Conservation (phyloP, 2,329 filamentous ascomycete species). For the Fusarium pseudocircinatum region DNA sequence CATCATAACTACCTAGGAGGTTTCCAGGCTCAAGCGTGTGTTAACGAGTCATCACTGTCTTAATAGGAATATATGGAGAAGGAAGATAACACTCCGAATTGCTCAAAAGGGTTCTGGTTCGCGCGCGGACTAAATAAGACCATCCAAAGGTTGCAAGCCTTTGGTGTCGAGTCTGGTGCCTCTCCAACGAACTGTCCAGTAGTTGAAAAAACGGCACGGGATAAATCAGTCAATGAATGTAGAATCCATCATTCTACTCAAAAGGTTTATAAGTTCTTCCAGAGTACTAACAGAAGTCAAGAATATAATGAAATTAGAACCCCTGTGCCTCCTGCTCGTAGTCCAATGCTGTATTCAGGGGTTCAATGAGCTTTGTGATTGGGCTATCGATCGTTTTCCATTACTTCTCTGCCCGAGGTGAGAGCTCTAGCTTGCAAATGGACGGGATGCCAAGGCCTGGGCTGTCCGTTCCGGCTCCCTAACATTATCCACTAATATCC, state of each 20-base stretch:
- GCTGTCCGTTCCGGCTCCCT: constrained; percentile 7
- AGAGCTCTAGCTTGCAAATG: constrained; percentile 7
- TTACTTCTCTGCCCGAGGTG: not conserved
- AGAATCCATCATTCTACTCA: too few relatives aligned
- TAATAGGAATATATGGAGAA: constrained; percentile 28
- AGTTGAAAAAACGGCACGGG: not conserved
- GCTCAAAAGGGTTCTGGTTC: constrained; percentile 26
- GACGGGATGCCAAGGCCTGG: not conserved
- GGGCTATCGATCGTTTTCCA: not conserved
- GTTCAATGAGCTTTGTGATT: constrained; percentile 14
- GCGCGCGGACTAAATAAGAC: not conserved
- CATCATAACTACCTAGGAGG: not conserved
- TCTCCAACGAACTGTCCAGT: not conserved
- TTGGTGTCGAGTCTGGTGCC: not conserved
- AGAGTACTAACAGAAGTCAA: not conserved
- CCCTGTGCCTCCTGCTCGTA: not conserved
- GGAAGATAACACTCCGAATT: constrained; percentile 6
- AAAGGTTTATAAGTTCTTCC: not conserved
- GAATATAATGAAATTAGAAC: not conserved
- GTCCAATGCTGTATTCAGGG: constrained; percentile 9
- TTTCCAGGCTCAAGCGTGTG: not conserved
- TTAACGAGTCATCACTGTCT: not conserved
- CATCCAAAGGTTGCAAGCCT: constrained; percentile 8
- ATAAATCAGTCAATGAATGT: not conserved
- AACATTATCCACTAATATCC: constrained; percentile 30